These are phyloP conservation scores for Neonothopanus nambi DNA, from an alignment of 1,284 basidiomycete genomes.

Conservation along the genomic window DNA sequence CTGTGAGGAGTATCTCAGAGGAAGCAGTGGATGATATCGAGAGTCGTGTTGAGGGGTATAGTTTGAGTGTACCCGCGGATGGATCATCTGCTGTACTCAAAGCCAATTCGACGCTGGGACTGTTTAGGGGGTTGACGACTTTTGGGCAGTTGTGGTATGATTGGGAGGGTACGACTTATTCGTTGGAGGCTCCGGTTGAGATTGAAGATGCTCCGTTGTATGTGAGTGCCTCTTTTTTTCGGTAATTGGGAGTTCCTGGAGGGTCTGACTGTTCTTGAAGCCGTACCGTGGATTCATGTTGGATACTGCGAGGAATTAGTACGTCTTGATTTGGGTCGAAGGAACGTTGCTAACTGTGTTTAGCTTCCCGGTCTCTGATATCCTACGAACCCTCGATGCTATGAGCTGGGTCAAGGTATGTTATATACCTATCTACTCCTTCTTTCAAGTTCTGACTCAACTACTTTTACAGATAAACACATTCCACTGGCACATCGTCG, in stretches of 20 bases:
- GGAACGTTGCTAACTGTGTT: neutral
- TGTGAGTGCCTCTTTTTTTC: slow-evolving; percentile 38
- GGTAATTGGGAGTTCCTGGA: neutral
- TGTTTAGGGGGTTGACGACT: slow-evolving; percentile 81
- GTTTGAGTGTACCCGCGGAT: slow-evolving; percentile 59
- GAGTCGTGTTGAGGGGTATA: slow-evolving; percentile 67
- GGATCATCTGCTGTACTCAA: slow-evolving; percentile 60
- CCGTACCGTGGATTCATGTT: slow-evolving; percentile 81
- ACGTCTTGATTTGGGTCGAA: neutral
- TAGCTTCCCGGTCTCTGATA: slow-evolving; percentile 67
- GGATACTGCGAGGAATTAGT: slow-evolving; percentile 49
- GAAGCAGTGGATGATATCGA: slow-evolving; percentile 59
- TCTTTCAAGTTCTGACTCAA: slow-evolving; percentile 4
- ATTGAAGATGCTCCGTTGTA: slow-evolving; percentile 67
- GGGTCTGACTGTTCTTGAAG: slow-evolving; percentile 33
- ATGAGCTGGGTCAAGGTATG: slow-evolving; percentile 87
- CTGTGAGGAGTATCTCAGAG: slow-evolving; percentile 43
- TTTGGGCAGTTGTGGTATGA: slow-evolving; percentile 81
- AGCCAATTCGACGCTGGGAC: slow-evolving; percentile 75
- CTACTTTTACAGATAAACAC: slow-evolving; percentile 53
- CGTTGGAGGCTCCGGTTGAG: slow-evolving; percentile 56
- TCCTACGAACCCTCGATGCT: slow-evolving; percentile 76
- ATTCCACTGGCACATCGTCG: slow-evolving; percentile 83
- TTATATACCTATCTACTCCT: slow-evolving; percentile 60
- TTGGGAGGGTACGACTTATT: slow-evolving; percentile 49